phyloP scores from a whole-genome alignment of 768 basidiomycete genomes.

The Agaricus bisporus region DNA sequence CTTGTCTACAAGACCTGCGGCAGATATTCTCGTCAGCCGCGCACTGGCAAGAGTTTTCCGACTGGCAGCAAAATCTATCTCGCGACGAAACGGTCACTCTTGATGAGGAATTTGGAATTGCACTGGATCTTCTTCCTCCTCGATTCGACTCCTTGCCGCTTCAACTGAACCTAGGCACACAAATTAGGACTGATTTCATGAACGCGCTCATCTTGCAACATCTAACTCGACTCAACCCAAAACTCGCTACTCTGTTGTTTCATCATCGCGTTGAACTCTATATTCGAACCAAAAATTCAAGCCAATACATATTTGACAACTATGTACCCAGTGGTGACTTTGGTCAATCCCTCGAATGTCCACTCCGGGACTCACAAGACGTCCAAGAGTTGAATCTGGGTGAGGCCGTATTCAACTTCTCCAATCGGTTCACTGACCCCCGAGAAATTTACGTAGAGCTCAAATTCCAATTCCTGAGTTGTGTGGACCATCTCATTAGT shows the following conservation, averaged over 20 bases:
- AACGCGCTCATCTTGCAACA: slow-evolving; percentile 3
- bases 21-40: too few species aligned
- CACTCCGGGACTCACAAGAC: background rate
- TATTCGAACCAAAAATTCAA: slow-evolving; percentile 5
- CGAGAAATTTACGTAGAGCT: background rate
- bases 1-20: too few species aligned
- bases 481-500: background rate
- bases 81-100: background rate
- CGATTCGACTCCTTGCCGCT: slow-evolving; percentile 12
- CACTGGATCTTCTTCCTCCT: slow-evolving; percentile 22
- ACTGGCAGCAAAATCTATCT: too few species aligned
- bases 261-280: slow-evolving; percentile 6
- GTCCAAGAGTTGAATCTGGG: background rate
- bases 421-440: too few species aligned
- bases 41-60: too few species aligned
- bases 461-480: background rate
- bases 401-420: background rate
- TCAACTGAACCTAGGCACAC: background rate
- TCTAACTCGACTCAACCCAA: slow-evolving; percentile 1
- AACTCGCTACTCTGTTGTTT: background rate
- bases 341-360: slow-evolving; percentile 2
- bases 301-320: background rate
- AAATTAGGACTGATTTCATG: background rate
- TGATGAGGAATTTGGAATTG: background rate
- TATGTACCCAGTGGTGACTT: background rate